phyloP scores from a whole-genome alignment of 352 stramenopile species.

The Globisporangium paddicum region DNA sequence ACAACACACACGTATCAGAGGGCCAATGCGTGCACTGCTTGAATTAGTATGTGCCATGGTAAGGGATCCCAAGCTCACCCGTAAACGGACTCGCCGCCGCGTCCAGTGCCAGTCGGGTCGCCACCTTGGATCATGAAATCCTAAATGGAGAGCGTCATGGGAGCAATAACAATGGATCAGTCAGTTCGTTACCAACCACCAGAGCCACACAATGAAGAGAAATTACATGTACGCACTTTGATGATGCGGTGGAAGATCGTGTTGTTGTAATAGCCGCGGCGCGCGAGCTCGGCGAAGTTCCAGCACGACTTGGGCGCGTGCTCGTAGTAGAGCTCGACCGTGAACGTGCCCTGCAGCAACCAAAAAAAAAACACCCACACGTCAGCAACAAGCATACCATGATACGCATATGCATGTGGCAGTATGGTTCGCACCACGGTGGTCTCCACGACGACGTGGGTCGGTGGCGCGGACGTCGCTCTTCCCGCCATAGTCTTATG shows the following conservation, averaged over 20 bases:
- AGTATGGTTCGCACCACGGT: conserved; percentile 41
- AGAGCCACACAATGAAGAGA: not conserved
- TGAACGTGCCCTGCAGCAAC: conserved; percentile 74
- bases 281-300: conserved; percentile 91
- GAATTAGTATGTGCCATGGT: not conserved
- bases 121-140: conserved; percentile 97
- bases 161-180: not conserved
- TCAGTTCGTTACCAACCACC: not conserved
- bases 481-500: conserved; percentile 4
- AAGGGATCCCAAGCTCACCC: conserved; percentile 31
- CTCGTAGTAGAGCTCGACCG: conserved; percentile 92
- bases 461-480: conserved; percentile 35
- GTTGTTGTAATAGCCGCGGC: conserved; percentile 94
- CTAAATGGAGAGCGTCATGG: conserved; percentile 18
- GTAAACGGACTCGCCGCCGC: conserved; percentile 91
- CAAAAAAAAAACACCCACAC: not conserved
- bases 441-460: conserved; percentile 84
- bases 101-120: conserved; percentile 91
- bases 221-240: conserved; percentile 28
- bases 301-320: conserved; percentile 91
- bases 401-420: not conserved
- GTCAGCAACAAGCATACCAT: not conserved
- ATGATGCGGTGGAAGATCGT: conserved; percentile 96
- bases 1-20: not conserved
- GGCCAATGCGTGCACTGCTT: not conserved